phyloP scores from a whole-genome alignment of 225 moss, liverwort and hornwort species.

The Physcomitrium patens region DNA sequence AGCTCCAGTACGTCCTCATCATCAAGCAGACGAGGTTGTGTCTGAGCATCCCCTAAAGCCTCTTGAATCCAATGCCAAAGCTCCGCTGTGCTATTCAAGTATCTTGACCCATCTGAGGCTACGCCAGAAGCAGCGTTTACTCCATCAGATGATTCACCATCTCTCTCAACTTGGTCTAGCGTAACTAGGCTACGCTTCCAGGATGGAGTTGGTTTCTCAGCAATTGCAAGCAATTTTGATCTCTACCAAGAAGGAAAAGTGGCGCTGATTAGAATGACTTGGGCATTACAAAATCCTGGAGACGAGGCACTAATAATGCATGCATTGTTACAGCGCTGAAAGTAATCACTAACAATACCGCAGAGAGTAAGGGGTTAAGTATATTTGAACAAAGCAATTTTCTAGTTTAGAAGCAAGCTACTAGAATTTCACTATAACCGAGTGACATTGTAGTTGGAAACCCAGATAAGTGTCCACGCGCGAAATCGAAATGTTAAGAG shows the following conservation, averaged over 20 bases:
- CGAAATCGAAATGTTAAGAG: slow-evolving; percentile 14
- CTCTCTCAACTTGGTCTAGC: no score
- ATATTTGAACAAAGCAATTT: background rate
- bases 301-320: background rate
- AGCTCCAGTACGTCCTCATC: no score
- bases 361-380: slow-evolving; percentile 3
- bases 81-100: no score
- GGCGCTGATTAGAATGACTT: background rate
- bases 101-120: no score
- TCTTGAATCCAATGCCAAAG: no score
- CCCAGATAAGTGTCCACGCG: background rate
- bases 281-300: background rate
- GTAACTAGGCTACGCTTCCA: no score
- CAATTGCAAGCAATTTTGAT: no score
- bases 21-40: no score
- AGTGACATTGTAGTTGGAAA: background rate
- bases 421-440: background rate
- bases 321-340: background rate
- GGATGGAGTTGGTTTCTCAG: no score
- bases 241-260: slow-evolving; percentile 7
- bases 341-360: slow-evolving; percentile 8
- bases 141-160: no score
- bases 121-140: no score
- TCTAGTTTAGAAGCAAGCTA: background rate
- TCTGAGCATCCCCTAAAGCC: no score